Evolutionary conservation across 1,139 yeast species (phyloP).

Genomic region (Kazachstania sp.): DNA sequence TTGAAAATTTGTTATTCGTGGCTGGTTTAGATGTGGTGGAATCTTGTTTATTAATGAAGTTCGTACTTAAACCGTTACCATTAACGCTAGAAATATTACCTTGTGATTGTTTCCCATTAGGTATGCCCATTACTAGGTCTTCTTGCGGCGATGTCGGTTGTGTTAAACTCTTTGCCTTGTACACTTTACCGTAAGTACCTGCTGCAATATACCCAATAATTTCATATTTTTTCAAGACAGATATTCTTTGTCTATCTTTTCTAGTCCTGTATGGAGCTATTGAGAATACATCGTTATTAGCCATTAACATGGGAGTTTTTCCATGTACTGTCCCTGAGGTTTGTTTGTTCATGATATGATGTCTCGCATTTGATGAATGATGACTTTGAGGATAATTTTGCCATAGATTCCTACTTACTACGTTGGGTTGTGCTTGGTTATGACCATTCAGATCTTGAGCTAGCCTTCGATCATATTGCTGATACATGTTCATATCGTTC

Average conservation of each 20-base stretch:
- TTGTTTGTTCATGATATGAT: conserved; percentile 4
- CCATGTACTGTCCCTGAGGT: conserved; percentile 17
- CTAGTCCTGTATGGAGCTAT: conserved; percentile 67
- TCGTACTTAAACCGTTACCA: neutral
- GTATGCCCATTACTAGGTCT: conserved; percentile 6
- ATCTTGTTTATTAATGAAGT: neutral
- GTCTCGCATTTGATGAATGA: conserved; percentile 6
- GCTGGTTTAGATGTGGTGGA: neutral
- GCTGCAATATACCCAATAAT: conserved; percentile 95
- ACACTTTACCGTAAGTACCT: conserved; percentile 96
- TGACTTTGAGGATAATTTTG: conserved; percentile 8
- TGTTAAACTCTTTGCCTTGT: conserved; percentile 55
- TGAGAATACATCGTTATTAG: conserved; percentile 58
- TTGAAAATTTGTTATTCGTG: neutral
- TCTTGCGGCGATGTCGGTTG: neutral
- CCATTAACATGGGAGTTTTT: conserved; percentile 45
- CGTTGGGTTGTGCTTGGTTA: conserved; percentile 7
- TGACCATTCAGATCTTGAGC: neutral
- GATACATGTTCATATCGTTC: neutral
- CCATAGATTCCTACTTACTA: conserved; percentile 12
- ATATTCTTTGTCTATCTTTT: conserved; percentile 58
- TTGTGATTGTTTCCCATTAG: neutral
- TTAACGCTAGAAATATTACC: neutral
- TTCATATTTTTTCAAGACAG: conserved; percentile 74
- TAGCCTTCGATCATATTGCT: conserved; percentile 1